Base-by-base conservation (phyloP, 805 yeast species). In the Candida namnaoensis region DNA sequence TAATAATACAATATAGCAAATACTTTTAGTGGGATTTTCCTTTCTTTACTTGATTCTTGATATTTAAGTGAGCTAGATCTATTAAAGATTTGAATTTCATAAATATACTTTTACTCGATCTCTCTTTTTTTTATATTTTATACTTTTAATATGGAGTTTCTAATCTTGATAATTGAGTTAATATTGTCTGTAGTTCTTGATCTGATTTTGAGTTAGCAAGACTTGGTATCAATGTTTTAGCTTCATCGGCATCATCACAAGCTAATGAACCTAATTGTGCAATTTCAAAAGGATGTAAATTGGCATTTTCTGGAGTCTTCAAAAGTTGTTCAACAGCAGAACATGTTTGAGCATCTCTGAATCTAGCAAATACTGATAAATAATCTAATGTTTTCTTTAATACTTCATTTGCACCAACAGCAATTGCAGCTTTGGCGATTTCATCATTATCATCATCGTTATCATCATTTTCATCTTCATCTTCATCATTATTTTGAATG, bases 241-340 rank as follows among this genome's bases (percentile, higher is more conserved):
- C 98, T 68, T 93, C 99, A 57, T 86, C 99, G 6, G 95, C 88
- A 47, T 91, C 97, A 57, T 91, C 99, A 64, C 97, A 90, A 28
- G 93, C 84, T 47, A 91, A 71, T 4, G 95, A 86, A 0, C 95
- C 91, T 44, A 70, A 42, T 63, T 93, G 98, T 1, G 98, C 95
- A 41, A 87, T 70, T 65, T 93, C 99, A 61, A 93, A 93, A 1
- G 99, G 98, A 67, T 93, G 99, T 53, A 93, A 64, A 26, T 78
- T 81, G 35, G 76, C 66, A 53, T 81, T 82, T 49, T 86, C 95
- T 38, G 82, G 78, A 26, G 81, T 67, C 47, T 78, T 80, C 56
- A 93, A 70, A 47, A 93, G 66, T 51, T 84, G 86, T 57, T 91
- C 97, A 19, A 88, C 98, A 1, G 97, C 96, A 44, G 87, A 81